Evolutionary conservation across 345 rosid genomes (phyloP), one percentile per base, ranked within the genome.

Genomic region (Luvunga scandens): DNA sequence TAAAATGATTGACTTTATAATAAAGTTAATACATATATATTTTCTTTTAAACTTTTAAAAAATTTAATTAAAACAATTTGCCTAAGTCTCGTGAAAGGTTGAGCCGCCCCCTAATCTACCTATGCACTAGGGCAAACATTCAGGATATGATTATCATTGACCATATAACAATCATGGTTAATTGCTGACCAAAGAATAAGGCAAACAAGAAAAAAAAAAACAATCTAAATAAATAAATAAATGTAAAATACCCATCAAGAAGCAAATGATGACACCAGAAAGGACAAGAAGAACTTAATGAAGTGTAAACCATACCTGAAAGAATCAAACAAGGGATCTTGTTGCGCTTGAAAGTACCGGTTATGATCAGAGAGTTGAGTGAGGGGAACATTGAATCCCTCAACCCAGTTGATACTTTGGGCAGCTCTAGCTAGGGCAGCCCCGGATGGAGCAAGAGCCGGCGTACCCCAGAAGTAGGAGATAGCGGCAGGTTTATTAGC

Each of bases 381-480:
- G 8, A 91, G 89, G 69, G 88, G 90, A 75, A 86, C 86, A 73
- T 90, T 89, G 33, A 93, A 65, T 59, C 94, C 98, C 84, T 95
- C 97, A 24, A 95, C 79, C 93, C 90, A 83, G 55, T 86, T 86
- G 72, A 89, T 69, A 9, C 81, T 80, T 34, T 67, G 82, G 74
- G 78, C 24, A n/a, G 80, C 84, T 21, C 80, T 79, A 13, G 72
- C 39, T 0, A 92, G 66, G 78, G 92, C 90, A 66, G 82, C 71
- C 33, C 98, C 97, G 0, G 93, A 84, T 6, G 84, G 87, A 27
- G 90, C 89, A 0, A 94, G 82, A 33, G 86, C 91, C 31, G 95
- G 92, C 28, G 93, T 90, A 56, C 97, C 98, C 91, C 93, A 91
- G 38, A 91, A 92, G 81, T 94, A 92, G 38, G 97, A 91, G 69